Evolutionary conservation across 164 flowering plant species (phyloP).

Genomic region (Umbilicus rupestris): DNA sequence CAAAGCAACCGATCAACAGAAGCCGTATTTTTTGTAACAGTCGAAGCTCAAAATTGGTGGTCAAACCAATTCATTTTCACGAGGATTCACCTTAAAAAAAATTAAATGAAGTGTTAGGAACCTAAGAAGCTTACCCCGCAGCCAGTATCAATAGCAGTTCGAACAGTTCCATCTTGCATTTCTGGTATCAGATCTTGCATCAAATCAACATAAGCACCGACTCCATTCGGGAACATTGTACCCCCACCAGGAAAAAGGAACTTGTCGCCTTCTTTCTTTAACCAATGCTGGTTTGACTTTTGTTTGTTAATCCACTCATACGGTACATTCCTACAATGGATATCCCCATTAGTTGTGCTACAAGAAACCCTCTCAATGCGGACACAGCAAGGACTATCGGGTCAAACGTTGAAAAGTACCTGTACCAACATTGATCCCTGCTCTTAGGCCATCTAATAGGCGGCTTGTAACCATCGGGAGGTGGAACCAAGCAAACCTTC

Average conservation of each 20-base stretch:
- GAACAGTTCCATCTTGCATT: conserved; percentile 80
- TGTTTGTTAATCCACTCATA: conserved; percentile 98
- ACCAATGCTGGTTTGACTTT: conserved; percentile 92
- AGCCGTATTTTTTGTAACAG: no score
- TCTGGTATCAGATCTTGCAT: conserved; percentile 90
- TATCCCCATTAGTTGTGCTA: neutral
- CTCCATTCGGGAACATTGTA: conserved; percentile 95
- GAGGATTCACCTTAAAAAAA: no score
- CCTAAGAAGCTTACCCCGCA: conserved; percentile 72
- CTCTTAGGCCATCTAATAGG: conserved; percentile 96
- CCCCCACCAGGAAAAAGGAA: conserved; percentile 97
- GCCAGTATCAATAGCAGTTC: conserved; percentile 97
- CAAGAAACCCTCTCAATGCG: neutral
- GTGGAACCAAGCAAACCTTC: conserved; percentile 86
- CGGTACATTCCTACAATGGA: conserved; percentile 75
- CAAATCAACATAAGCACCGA: conserved; percentile 74
- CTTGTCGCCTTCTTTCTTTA: conserved; percentile 83
- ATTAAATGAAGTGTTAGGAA: neutral
- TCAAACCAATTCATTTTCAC: no score
- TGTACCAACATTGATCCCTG: conserved; percentile 89
- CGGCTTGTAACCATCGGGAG: conserved; percentile 84
- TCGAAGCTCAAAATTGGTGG: neutral
- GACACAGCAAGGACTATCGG: neutral
- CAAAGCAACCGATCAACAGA: neutral
- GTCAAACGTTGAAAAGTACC: conserved; percentile 29